These are phyloP conservation scores for Sporothrix sp. DNA, from an alignment of 2,329 filamentous ascomycete genomes.

Conservation along the genomic window DNA sequence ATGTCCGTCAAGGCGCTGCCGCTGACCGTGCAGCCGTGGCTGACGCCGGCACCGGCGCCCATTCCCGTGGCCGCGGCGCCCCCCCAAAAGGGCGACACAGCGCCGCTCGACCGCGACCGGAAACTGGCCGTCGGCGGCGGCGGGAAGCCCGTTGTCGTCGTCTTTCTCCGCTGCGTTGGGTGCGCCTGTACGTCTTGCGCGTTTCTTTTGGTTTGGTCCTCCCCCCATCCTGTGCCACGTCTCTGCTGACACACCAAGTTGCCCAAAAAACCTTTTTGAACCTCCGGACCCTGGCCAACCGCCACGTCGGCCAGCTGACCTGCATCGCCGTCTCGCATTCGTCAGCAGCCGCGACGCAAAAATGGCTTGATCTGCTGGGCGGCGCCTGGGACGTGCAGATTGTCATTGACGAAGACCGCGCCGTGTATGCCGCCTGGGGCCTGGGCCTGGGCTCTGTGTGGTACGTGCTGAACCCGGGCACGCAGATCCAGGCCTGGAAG, in stretches of 20 bases:
- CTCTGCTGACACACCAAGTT: conserved; percentile 26
- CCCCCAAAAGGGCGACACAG: conserved; percentile 39
- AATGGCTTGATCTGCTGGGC: conserved; percentile 48
- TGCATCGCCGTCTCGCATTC: conserved; percentile 53
- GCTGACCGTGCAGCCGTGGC: conserved; percentile 44
- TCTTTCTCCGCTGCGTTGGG: conserved; percentile 46
- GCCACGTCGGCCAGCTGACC: conserved; percentile 37
- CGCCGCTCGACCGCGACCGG: conserved; percentile 37
- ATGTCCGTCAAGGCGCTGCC: conserved; percentile 41
- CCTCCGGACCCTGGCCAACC: conserved; percentile 45
- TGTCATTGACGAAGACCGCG: conserved; percentile 45
- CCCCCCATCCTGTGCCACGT: neutral
- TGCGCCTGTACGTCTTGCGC: conserved; percentile 39
- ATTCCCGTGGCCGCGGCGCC: conserved; percentile 33
- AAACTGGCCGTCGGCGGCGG: conserved; percentile 34
- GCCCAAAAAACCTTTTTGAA: conserved; percentile 48
- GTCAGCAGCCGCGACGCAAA: conserved; percentile 43
- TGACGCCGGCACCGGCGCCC: conserved; percentile 41
- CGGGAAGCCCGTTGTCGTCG: conserved; percentile 37
- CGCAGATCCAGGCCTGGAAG: conserved; percentile 42
- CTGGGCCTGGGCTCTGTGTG: conserved; percentile 41
- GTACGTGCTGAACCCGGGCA: conserved; percentile 44
- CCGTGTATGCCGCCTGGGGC: conserved; percentile 50
- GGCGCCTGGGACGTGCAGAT: conserved; percentile 47
- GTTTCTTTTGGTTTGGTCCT: neutral